Percentiles rank a stretch among this genome's conserved stretches.
These are phyloP conservation scores for Juglanconis oblonga DNA, from an alignment of 2,329 filamentous ascomycete species.

Conservation along the genomic window DNA sequence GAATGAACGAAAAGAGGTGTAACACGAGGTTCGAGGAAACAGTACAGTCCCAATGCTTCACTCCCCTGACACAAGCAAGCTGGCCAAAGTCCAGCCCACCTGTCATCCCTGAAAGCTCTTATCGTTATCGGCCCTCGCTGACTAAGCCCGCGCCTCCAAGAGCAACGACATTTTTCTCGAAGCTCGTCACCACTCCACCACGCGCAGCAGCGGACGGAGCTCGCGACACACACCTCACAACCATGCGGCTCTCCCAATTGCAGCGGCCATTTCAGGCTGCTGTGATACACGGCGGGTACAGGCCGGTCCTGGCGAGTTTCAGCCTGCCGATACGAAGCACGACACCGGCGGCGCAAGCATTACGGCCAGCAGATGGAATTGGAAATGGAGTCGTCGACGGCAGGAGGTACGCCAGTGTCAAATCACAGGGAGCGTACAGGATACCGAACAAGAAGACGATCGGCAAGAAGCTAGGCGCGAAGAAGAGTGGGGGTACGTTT, in stretches of 20 bases:
- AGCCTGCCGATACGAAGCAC: slow-evolving; percentile 22
- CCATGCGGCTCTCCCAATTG: slow-evolving; percentile 43
- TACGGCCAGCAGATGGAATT: slow-evolving; percentile 33
- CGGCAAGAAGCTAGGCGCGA: slow-evolving; percentile 86
- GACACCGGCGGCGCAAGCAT: slow-evolving; percentile 24
- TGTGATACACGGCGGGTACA: slow-evolving; percentile 24
- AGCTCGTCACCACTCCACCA: not conserved
- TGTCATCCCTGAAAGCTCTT: not conserved
- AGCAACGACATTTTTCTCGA: slow-evolving; percentile 7
- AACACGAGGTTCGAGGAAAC: not conserved
- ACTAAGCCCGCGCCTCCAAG: slow-evolving; percentile 11
- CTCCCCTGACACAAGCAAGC: slow-evolving; percentile 1
- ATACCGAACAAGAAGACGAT: slow-evolving; percentile 57
- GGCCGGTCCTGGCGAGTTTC: slow-evolving; percentile 22
- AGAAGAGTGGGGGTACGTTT: slow-evolving; percentile 80
- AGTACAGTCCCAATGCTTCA: not conserved
- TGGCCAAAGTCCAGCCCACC: slow-evolving; percentile 10
- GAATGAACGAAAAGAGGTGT: not conserved
- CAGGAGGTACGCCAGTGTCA: slow-evolving; percentile 55
- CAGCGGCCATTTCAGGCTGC: slow-evolving; percentile 40
- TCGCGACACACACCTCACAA: slow-evolving; percentile 20
- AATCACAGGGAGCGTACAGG: slow-evolving; percentile 68
- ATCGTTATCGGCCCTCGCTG: slow-evolving; percentile 13
- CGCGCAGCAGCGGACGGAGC: slow-evolving; percentile 3
- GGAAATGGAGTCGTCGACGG: slow-evolving; percentile 45